Base-by-base conservation (phyloP, 345 rosid species). In the Acer campestre region DNA sequence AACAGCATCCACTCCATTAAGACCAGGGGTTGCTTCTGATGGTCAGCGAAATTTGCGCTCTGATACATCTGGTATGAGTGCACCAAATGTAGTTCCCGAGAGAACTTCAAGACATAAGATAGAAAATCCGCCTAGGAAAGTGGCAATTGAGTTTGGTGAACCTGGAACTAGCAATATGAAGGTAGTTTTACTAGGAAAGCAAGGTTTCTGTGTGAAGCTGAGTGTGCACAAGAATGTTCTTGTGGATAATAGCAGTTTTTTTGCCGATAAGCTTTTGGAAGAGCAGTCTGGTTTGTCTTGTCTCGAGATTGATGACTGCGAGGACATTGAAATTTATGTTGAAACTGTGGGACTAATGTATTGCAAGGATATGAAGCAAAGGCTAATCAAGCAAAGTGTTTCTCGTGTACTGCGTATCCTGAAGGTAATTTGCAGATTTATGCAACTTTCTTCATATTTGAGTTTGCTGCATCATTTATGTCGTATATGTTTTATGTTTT, bases 311-410 rank as follows among this genome's bases (percentile, higher is more conserved):
- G 93, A 89, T 79, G 93, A 89, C 68, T 94, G 98, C 42, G 97
- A 94, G 81, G 98, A 96, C 80, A 88, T 90, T 29, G 99, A 96
- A 84, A 91, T 88, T 58, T 92, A 96, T 81, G 95, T 96, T 44
- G 99, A 96, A 85, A 91, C 98, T 31, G 90, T 96, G 77, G 97
- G 98, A 6, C 86, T 96, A 23, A 96, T 96, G 99, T 96, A 96
- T 81, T 92, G 98, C 85, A 92, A 89, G 79, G 99, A 96, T n/a
- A 88, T 94, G 94, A 96, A 90, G 85, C 99, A 92, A 81, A 84
- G 97, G 53, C 83, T 96, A 14, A 88, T 94, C 86, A 96, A 96
- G 85, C 97, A 94, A 85, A 94, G 88, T 71, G 98, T 96, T 49
- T 78, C 89, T 17, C 92, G 97, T 31, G 97, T 92, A 51, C 97